Percentiles rank a stretch among this genome's conserved stretches.
phyloP scores from a whole-genome alignment of 2,329 filamentous ascomycete species.

The Aspergillus ibericus region DNA sequence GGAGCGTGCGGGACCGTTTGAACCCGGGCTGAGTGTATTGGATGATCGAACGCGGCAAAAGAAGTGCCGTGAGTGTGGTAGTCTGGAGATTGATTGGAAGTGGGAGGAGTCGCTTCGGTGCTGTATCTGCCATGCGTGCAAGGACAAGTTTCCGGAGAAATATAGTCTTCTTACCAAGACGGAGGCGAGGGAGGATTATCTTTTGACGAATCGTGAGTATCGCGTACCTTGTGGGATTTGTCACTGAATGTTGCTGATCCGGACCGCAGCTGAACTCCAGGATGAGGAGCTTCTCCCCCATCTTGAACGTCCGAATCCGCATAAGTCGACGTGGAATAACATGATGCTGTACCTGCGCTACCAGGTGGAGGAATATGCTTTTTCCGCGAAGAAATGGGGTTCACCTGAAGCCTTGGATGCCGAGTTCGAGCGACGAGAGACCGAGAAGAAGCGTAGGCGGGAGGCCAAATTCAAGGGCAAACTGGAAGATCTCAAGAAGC shows the following conservation, averaged over 20 bases:
- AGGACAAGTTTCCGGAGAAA: conserved; percentile 85
- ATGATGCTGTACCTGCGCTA: conserved; percentile 97
- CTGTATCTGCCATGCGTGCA: conserved; percentile 77
- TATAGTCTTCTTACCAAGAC: conserved; percentile 97
- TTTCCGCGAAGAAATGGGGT: conserved; percentile 83
- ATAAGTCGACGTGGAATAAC: conserved; percentile 94
- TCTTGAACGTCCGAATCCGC: conserved; percentile 85
- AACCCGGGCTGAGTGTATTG: conserved; percentile 80
- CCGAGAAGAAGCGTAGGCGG: conserved; percentile 79
- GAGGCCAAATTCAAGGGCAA: conserved; percentile 91
- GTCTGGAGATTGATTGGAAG: conserved; percentile 87
- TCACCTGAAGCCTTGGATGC: conserved; percentile 79
- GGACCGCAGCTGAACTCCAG: conserved; percentile 71
- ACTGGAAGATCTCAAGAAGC: conserved; percentile 85
- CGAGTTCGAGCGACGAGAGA: conserved; percentile 78
- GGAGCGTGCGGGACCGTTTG: conserved; percentile 77
- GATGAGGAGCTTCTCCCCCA: conserved; percentile 85
- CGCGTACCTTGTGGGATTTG: not conserved
- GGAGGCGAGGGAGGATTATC: conserved; percentile 91
- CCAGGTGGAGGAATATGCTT: conserved; percentile 92
- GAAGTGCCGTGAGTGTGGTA: conserved; percentile 79
- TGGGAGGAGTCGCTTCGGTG: conserved; percentile 84
- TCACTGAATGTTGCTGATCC: conserved; percentile 1
- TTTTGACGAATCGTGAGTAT: conserved; percentile 80
- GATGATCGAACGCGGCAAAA: conserved; percentile 64